phyloP scores from a whole-genome alignment of 257 asterid genomes.

The Eustoma russellianum region DNA sequence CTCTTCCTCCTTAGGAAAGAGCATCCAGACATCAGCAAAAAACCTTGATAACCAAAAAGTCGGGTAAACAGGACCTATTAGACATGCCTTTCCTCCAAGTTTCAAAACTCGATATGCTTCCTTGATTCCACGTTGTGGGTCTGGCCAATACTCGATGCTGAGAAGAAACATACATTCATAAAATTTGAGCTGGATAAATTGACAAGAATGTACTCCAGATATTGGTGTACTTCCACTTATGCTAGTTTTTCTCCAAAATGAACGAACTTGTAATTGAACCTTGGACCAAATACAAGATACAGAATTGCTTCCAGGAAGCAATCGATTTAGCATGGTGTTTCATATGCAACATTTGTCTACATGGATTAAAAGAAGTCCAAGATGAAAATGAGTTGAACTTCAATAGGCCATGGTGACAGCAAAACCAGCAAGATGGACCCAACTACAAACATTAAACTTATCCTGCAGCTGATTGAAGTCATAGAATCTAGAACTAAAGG shows the following conservation, averaged over 20 bases:
- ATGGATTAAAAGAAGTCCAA: neutral
- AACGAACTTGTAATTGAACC: too few relatives aligned
- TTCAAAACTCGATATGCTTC: conserved; percentile 94
- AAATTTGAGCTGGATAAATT: neutral
- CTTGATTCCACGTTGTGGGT: conserved; percentile 90
- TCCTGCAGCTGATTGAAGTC: too few relatives aligned
- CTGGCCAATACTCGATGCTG: conserved; percentile 99
- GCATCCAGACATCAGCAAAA: conserved; percentile 98
- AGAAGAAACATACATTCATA: conserved; percentile 10
- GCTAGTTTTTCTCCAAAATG: too few relatives aligned
- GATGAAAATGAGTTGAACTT: neutral
- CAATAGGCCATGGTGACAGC: neutral
- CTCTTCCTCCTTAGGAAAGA: conserved; percentile 97
- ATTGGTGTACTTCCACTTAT: too few relatives aligned
- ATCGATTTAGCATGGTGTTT: neutral
- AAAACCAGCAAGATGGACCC: neutral
- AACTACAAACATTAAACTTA: too few relatives aligned
- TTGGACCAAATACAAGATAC: too few relatives aligned
- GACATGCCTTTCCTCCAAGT: conserved; percentile 81
- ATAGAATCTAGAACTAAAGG: too few relatives aligned
- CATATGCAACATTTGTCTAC: neutral
- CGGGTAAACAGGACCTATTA: conserved; percentile 92
- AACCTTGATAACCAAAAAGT: conserved; percentile 85
- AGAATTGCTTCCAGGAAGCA: neutral
- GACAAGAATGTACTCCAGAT: neutral